Base-by-base conservation (phyloP, 2,329 filamentous ascomycete species). In the Exophiala viscosa region DNA sequence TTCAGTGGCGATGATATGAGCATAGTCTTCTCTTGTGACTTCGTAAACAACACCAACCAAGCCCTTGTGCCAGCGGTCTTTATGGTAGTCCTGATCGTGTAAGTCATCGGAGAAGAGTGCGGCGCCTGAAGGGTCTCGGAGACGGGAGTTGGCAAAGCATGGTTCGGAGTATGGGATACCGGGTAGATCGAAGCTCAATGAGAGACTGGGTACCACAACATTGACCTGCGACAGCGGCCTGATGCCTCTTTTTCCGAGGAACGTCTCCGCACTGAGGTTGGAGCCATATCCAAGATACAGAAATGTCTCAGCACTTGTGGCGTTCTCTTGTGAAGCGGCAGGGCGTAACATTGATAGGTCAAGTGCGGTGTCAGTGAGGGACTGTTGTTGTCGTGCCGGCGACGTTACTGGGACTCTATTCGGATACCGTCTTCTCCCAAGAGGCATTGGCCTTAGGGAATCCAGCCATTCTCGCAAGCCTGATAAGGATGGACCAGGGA, bases 1-100 rank as follows among this genome's bases (percentile, higher is more conserved):
- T 69, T 99, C 93, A 4, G 91, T 96, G 4, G 85, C 85, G 55
- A 97, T 86, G 62, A 99, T 96, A 54, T 82, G 87, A 5, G 84
- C 80, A 67, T 88, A 99, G 72, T 99, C 93, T 39, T 79, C 70
- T 14, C 79, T 74, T 1, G 90, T 96, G 28, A 97, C 89, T 73
- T 97, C 91, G 73, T 99, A 99, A 3, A 97, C 93, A 13, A 96
- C 90, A 18, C 93, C 93, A 36, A 96, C 82, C 2, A 99, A 79
- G 3, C 89, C 88, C 64, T 90, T 91, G 58, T 83, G 75, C 90
- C 90, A 95, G 48, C 72, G 73, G 48, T 80, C 74, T 63, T 82
- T 80, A 62, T 79, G 73, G 59, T 79, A 78, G 45, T 52, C 57
- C 73, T 73, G 57, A 75, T 71, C 15, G 31, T 32, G 38, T 13